Conservation (phyloP, 2,329 filamentous ascomycete species). For the Coleophoma eucalyptorum region DNA sequence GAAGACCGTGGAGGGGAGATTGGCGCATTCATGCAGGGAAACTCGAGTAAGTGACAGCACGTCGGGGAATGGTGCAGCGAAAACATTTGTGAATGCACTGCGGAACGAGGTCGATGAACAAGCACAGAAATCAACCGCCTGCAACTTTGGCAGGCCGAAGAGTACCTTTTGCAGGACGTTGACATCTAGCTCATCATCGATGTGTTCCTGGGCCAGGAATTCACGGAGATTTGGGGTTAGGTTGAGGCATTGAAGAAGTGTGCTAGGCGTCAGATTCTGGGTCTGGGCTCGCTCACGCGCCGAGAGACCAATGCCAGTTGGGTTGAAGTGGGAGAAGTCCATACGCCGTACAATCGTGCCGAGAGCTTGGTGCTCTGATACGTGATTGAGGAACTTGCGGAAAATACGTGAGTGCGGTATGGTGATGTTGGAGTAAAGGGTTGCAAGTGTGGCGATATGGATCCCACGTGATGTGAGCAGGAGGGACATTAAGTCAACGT, state of each 20-base stretch:
- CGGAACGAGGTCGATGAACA: constrained; percentile 68
- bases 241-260: constrained; percentile 66
- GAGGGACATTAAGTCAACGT: constrained; percentile 73
- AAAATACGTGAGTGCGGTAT: constrained; percentile 82
- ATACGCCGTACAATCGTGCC: constrained; percentile 74
- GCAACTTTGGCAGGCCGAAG: constrained; percentile 58
- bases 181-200: constrained; percentile 71
- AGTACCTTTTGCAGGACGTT: constrained; percentile 69
- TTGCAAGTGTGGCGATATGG: constrained; percentile 68
- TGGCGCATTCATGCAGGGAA: constrained; percentile 76
- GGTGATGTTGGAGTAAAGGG: constrained; percentile 75
- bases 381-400: constrained; percentile 72
- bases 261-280: constrained; percentile 71
- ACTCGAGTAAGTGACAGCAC: constrained; percentile 60
- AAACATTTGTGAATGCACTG: constrained; percentile 53
- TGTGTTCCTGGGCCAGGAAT: constrained; percentile 76
- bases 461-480: constrained; percentile 72
- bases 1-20: constrained; percentile 63
- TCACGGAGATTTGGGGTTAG: constrained; percentile 72
- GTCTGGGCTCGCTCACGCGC: constrained; percentile 72
- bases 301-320: constrained; percentile 70
- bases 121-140: constrained; percentile 73
- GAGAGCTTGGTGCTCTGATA: constrained; percentile 61
- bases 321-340: constrained; percentile 85
- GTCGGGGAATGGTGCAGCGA: constrained; percentile 38